A percentile compares a stretch with the other conserved stretches of the same genome.
Evolutionary conservation across 352 stramenopile genomes (phyloP).

Genomic region (Phytophthora pseudosyringae): DNA sequence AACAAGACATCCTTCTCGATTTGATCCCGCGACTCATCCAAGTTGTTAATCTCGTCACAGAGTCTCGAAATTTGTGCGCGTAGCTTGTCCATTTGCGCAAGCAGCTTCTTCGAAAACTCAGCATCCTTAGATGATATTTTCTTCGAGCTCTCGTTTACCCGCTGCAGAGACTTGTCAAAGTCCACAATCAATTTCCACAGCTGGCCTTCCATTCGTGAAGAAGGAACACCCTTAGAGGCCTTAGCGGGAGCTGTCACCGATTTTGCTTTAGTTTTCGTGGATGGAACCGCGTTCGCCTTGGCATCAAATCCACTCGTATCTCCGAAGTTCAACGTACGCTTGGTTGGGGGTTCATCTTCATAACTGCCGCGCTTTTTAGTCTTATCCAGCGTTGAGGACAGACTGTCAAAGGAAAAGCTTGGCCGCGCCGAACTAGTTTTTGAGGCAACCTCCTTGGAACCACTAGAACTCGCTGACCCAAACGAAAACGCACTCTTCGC

Average conservation of each 20-base stretch:
- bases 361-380: conserved; percentile 11
- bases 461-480: conserved; percentile 15
- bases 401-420: conserved; percentile 42
- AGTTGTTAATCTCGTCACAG: conserved; percentile 55
- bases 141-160: conserved; percentile 50
- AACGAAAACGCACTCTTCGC: conserved; percentile 37
- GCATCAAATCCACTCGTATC: conserved; percentile 25
- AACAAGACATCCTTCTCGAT: conserved; percentile 78
- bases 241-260: conserved; percentile 1
- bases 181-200: conserved; percentile 77
- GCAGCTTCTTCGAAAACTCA: conserved; percentile 34
- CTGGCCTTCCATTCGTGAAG: conserved; percentile 59
- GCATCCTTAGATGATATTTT: conserved; percentile 50
- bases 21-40: conserved; percentile 65
- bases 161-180: conserved; percentile 67
- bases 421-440: conserved; percentile 23
- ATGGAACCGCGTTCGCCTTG: conserved; percentile 14
- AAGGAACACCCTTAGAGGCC: conserved; percentile 31
- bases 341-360: conserved; percentile 24
- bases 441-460: conserved; percentile 5
- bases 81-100: conserved; percentile 42
- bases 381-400: conserved; percentile 18
- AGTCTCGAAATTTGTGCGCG: conserved; percentile 46
- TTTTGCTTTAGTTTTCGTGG: conserved; percentile 15
- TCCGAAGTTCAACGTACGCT: conserved; percentile 44